Evolutionary conservation across 139 green algal genomes (phyloP).

Genomic region (Chlorella sp.): DNA sequence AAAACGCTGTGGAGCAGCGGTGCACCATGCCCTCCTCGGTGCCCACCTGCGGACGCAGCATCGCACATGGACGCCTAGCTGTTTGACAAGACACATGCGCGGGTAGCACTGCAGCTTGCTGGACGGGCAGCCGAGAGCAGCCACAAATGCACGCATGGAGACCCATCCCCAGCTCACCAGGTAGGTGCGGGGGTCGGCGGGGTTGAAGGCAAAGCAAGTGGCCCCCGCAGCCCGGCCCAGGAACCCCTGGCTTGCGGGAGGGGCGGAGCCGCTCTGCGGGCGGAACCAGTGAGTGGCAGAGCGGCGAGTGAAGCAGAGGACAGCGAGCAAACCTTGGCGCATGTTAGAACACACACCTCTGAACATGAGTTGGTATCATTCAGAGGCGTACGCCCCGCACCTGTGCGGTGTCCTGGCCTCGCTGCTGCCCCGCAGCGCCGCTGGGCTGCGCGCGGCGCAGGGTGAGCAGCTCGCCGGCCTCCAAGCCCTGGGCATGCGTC

Average conservation of each 20-base stretch:
- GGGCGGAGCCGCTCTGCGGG: constrained; percentile 11
- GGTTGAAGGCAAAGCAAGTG: constrained; percentile 87
- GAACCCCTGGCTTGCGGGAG: constrained; percentile 66
- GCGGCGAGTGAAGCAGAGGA: too few species aligned
- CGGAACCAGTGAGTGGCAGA: not conserved
- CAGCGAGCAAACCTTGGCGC: not conserved
- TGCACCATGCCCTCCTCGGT: constrained; percentile 91
- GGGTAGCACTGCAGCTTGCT: not conserved
- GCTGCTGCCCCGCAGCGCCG: constrained; percentile 35
- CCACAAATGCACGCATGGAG: not conserved
- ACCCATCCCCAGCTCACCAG: constrained; percentile 21
- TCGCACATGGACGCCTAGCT: too few species aligned
- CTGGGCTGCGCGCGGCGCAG: constrained; percentile 63
- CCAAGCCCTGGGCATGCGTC: constrained; percentile 66
- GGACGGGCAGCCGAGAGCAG: not conserved
- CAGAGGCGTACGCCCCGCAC: too few species aligned
- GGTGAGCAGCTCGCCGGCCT: constrained; percentile 82
- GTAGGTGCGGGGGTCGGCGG: constrained; percentile 73
- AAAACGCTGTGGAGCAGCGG: constrained; percentile 84
- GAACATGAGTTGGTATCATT: too few species aligned
- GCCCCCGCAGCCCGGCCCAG: constrained; percentile 77
- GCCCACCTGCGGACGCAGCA: constrained; percentile 29
- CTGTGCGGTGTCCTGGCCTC: not conserved
- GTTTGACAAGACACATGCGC: too few species aligned
- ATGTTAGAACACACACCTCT: too few species aligned